phyloP scores from a whole-genome alignment of 2,329 filamentous ascomycete species.

The Microsporum audouinii region DNA sequence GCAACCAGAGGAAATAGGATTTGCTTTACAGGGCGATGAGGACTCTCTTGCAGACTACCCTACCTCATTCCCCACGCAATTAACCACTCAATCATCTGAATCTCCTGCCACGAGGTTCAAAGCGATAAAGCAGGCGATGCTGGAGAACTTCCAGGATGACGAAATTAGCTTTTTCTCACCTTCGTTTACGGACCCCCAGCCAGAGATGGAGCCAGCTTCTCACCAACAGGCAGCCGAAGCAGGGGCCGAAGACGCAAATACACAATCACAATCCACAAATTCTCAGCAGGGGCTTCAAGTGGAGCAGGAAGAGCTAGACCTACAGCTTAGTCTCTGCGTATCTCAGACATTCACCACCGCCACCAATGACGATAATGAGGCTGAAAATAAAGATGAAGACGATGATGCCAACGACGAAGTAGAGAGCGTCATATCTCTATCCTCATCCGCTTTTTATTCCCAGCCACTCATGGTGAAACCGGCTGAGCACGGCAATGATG shows the following conservation, averaged over 20 bases:
- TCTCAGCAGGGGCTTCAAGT: neutral
- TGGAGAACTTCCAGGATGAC: conserved; percentile 9
- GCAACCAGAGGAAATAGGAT: neutral
- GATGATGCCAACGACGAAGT: neutral
- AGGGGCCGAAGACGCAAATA: neutral
- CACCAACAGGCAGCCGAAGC: neutral
- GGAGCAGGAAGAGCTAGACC: neutral
- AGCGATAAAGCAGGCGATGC: conserved; percentile 13
- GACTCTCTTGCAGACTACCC: neutral
- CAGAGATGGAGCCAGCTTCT: neutral
- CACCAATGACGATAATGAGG: conserved; percentile 4
- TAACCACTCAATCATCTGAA: neutral
- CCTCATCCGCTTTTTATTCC: conserved; percentile 21
- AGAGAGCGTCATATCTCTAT: conserved; percentile 18
- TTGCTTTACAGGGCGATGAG: neutral
- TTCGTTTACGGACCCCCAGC: conserved; percentile 1
- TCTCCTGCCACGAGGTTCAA: conserved; percentile 7
- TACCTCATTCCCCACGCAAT: neutral
- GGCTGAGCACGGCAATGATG: neutral
- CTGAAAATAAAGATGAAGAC: neutral
- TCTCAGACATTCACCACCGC: neutral
- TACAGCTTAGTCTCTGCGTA: neutral
- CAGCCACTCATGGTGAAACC: conserved; percentile 2
- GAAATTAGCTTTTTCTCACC: conserved; percentile 12
- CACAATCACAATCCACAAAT: neutral